Conservation (phyloP, 2,329 filamentous ascomycete species). For the Hyphodiscus sp. region DNA sequence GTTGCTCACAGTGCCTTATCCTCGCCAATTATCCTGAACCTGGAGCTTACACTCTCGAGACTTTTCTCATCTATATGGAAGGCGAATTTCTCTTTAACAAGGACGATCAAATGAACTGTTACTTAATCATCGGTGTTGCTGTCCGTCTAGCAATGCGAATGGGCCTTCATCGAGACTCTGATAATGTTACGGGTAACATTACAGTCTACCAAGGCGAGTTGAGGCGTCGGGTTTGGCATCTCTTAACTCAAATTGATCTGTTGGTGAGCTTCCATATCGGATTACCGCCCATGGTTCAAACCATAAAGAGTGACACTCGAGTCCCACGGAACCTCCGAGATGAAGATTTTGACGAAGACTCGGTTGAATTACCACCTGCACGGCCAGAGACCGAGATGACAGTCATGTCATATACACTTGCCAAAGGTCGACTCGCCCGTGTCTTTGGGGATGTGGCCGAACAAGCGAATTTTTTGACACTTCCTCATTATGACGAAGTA, state of each 20-base stretch:
- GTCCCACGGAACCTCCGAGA: slow-evolving; percentile 58
- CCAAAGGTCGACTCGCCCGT: slow-evolving; percentile 42
- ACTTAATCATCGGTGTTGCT: slow-evolving; percentile 43
- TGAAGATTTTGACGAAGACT: slow-evolving; percentile 55
- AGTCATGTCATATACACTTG: slow-evolving; percentile 47
- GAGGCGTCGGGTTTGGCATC: slow-evolving; percentile 52
- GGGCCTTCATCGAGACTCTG: slow-evolving; percentile 48
- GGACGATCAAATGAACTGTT: slow-evolving; percentile 46
- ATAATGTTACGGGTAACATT: slow-evolving; percentile 38
- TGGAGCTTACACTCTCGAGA: slow-evolving; percentile 41
- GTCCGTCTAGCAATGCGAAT: slow-evolving; percentile 52
- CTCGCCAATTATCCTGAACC: slow-evolving; percentile 46
- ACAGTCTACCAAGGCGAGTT: slow-evolving; percentile 73
- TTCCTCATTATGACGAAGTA: slow-evolving; percentile 44
- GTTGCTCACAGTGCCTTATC: slow-evolving; percentile 45
- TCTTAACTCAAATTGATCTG: slow-evolving; percentile 53
- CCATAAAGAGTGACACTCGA: slow-evolving; percentile 56
- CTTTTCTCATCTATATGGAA: slow-evolving; percentile 47
- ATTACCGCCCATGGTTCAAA: slow-evolving; percentile 58
- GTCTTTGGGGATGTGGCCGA: slow-evolving; percentile 45
- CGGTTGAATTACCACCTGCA: slow-evolving; percentile 46
- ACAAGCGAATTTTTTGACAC: slow-evolving; percentile 42
- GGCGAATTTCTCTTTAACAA: slow-evolving; percentile 46
- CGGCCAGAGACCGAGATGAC: slow-evolving; percentile 55
- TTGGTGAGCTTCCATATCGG: slow-evolving; percentile 63